Base-by-base conservation (phyloP, 2,329 filamentous ascomycete genomes). In the Colletotrichum coccodes region DNA sequence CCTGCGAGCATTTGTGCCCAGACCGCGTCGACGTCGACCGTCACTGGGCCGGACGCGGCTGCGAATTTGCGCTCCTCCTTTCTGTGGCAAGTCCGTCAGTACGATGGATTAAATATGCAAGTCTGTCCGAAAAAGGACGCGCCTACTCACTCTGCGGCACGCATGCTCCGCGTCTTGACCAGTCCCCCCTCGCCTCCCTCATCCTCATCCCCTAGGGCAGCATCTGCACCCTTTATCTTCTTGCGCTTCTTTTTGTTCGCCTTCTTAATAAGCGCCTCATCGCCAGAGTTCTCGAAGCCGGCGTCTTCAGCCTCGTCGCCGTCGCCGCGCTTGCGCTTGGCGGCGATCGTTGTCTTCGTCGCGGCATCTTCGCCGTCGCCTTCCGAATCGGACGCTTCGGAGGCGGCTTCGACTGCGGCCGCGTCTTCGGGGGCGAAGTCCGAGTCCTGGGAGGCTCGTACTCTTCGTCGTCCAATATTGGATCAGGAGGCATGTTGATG, bases 151-250 rank as follows among this genome's bases (percentile, higher is more conserved):
- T 92, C 91, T 52, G 83, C 83, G 21, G 90, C 90, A 68, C 91
- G 85, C 80, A 93, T 91, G 58, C 90, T 87, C 67, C 92, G 86
- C 54, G 92, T 94, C 83, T 92, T 94, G 79, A 94, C 84, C 71
- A 93, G 79, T 0, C 88, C 89, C 11, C 89, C 90, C 62, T 88
- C 88, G 36, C 85, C 87, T 23, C 83, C 86, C 52, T 87, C 86
- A 38, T 89, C 88, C 23, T 87, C 87, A 4, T 86, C 85, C 1
- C 75, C 75, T 1, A 71, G 75, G 1, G 73, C 75, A 2, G 71
- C 76, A 23, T 73, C 72, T 58, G 66, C 78, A 71, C 79, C 76
- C 63, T 79, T 82, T 16, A 73, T 72, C 72, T 81, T 83, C 74
- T 83, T 86, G 47, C 78, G 79, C 75, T 83, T 87, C 76, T 81